Evolutionary conservation across 164 flowering plant species (phyloP).

Genomic region (Piper longum): DNA sequence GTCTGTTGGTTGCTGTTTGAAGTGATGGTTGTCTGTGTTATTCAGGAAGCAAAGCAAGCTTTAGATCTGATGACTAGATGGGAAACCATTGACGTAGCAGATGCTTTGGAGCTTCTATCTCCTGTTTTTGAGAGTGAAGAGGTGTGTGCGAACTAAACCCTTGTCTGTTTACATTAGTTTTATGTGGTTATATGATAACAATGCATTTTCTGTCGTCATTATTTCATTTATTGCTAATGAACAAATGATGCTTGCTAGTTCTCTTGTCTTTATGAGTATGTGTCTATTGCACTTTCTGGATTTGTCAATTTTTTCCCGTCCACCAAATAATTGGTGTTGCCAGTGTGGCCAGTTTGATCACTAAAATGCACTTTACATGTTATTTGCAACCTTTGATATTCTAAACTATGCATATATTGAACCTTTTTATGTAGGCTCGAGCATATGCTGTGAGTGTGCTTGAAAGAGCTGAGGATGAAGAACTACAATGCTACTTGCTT

Average conservation of each 20-base stretch:
- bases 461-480: conserved; percentile 99
- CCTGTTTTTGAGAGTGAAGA: conserved; percentile 99
- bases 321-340: no score
- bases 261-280: no score
- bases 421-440: conserved; percentile 50
- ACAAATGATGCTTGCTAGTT: no score
- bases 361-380: no score
- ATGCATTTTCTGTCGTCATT: no score
- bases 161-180: no score
- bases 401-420: neutral
- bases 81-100: conserved; percentile 91
- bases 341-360: no score
- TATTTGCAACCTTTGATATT: neutral
- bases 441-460: conserved; percentile 99
- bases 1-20: neutral
- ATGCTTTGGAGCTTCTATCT: conserved; percentile 96
- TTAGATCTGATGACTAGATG: conserved; percentile 80
- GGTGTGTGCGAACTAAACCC: conserved; percentile 42
- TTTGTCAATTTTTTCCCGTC: no score
- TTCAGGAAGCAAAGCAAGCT: conserved; percentile 98
- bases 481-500: conserved; percentile 90
- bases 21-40: neutral
- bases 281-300: no score
- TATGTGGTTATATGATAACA: neutral
- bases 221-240: no score